Conservation (phyloP, 495 filamentous ascomycete genomes). For the Aspergillus hancockii region DNA sequence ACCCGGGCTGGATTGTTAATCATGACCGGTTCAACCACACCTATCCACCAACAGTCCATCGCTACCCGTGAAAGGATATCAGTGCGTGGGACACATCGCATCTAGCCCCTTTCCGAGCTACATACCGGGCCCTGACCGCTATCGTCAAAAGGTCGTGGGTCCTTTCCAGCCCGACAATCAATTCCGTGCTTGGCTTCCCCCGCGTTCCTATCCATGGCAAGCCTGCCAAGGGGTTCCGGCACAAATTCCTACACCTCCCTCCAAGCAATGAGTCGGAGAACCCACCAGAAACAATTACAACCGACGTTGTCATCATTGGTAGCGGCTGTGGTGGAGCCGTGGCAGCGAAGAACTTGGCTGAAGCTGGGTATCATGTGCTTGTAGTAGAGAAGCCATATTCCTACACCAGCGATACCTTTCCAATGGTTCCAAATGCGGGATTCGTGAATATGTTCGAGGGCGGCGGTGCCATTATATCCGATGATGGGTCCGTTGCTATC, state of each 20-base stretch:
- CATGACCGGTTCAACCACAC: constrained; percentile 64
- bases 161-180: constrained; percentile 56
- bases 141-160: constrained; percentile 62
- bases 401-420: constrained; percentile 69
- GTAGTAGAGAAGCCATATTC: constrained; percentile 83
- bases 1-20: constrained; percentile 67
- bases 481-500: constrained; percentile 62
- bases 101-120: constrained; percentile 54
- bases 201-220: constrained; percentile 61
- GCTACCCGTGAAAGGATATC: constrained; percentile 61
- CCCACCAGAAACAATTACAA: constrained; percentile 62
- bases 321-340: constrained; percentile 86
- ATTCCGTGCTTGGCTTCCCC: too few species aligned
- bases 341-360: constrained; percentile 75
- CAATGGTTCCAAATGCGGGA: constrained; percentile 63
- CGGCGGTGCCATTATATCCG: constrained; percentile 51
- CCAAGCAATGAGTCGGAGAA: constrained; percentile 41
- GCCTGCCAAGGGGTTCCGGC: constrained; percentile 55
- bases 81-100: constrained; percentile 59
- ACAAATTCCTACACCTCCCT: constrained; percentile 53
- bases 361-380: constrained; percentile 70
- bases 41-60: constrained; percentile 63
- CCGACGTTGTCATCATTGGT: constrained; percentile 83
- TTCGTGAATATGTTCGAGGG: constrained; percentile 64
- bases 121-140: constrained; percentile 56